These are phyloP conservation scores for Cytospora mali DNA, from an alignment of 2,329 filamentous ascomycete species.

Conservation along the genomic window DNA sequence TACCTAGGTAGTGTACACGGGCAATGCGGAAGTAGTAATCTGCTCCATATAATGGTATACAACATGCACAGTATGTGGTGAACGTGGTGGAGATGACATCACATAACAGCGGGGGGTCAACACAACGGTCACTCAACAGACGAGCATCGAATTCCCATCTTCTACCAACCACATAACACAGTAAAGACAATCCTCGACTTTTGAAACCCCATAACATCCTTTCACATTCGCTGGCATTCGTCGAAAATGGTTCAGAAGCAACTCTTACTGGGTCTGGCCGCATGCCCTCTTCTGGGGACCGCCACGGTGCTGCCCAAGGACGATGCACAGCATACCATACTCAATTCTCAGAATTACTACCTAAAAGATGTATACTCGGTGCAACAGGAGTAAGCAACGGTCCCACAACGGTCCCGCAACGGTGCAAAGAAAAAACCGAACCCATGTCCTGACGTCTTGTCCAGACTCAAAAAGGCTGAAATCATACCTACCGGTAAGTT, in stretches of 20 bases:
- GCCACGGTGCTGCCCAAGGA: not conserved
- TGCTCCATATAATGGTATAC: not conserved
- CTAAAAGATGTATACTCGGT: not conserved
- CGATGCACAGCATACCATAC: conserved; percentile 10
- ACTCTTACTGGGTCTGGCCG: not conserved
- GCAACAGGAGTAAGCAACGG: conserved; percentile 6
- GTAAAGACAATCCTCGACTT: not conserved
- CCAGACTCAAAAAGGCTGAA: conserved; percentile 31
- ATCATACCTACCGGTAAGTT: conserved; percentile 34
- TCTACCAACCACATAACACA: not conserved
- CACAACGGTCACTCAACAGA: not conserved
- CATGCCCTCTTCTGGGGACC: not conserved
- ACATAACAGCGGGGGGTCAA: conserved; percentile 17
- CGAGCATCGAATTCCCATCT: not conserved
- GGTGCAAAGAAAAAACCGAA: not conserved
- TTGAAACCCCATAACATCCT: not conserved
- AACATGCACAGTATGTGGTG: not conserved
- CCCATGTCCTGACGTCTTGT: not conserved
- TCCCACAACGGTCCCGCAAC: no score
- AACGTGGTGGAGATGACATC: conserved; percentile 22
- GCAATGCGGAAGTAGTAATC: not conserved
- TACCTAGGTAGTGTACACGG: not conserved
- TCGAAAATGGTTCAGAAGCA: not conserved
- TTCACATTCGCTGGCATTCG: no score
- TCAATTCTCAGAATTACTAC: not conserved